A percentile compares a stretch with the other conserved stretches of the same genome.
Conservation (phyloP, 768 basidiomycete genomes). For the Suillus cothurnatus region DNA sequence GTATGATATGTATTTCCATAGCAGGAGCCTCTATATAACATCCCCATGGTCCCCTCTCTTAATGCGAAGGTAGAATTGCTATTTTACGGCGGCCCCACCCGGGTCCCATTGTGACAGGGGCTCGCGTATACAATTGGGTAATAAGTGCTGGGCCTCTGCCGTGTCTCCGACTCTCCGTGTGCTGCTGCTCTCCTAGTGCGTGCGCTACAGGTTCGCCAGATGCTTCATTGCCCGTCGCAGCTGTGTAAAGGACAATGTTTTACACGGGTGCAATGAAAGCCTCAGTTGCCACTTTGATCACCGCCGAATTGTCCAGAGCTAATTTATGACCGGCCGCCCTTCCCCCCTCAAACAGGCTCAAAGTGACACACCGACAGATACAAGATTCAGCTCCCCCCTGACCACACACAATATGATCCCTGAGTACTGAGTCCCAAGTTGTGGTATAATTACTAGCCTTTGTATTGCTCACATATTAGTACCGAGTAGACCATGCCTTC, state of each 20-base stretch:
- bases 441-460: neutral
- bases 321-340: neutral
- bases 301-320: neutral
- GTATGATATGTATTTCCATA: neutral
- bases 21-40: neutral
- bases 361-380: neutral
- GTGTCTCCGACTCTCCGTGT: neutral
- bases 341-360: too few species aligned
- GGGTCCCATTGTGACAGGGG: neutral
- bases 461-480: neutral
- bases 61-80: conserved; percentile 2
- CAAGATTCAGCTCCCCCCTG: neutral
- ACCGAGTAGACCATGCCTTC: too few species aligned
- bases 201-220: neutral
- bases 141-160: neutral
- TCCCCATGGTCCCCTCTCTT: conserved; percentile 1
- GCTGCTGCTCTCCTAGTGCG: neutral
- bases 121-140: neutral
- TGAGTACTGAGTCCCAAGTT: neutral
- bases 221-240: neutral
- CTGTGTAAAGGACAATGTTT: neutral
- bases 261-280: neutral
- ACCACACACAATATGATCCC: too few species aligned
- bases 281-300: neutral
- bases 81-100: neutral